A percentile compares a stretch with the other conserved stretches of the same genome.
phyloP scores from a whole-genome alignment of 108 stramenopile genomes.

The Mediolabrus comicus region DNA sequence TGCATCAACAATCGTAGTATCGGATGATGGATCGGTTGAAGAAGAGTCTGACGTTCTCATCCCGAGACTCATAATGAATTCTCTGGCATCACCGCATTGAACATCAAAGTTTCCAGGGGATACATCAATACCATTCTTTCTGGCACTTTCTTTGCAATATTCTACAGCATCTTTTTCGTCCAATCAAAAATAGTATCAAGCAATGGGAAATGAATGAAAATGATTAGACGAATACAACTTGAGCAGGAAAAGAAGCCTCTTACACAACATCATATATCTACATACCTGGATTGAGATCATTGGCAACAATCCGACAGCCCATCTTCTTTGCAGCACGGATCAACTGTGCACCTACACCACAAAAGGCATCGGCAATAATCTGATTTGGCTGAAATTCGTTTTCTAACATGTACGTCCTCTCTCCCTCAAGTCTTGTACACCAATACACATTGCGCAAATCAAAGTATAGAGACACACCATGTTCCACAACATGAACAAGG shows the following conservation, averaged over 20 bases:
- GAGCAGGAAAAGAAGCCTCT: not conserved
- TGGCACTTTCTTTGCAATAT: conserved; percentile 51
- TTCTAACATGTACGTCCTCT: conserved; percentile 77
- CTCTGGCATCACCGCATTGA: conserved; percentile 73
- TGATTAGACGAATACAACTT: not conserved
- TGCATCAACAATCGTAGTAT: not conserved
- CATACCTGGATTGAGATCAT: conserved; percentile 86
- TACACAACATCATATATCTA: too few species aligned
- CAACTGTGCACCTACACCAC: conserved; percentile 95
- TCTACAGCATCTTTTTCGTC: conserved; percentile 47
- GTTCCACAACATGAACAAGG: conserved; percentile 72
- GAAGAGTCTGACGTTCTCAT: conserved; percentile 5
- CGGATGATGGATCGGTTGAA: conserved; percentile 8
- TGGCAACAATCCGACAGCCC: conserved; percentile 67
- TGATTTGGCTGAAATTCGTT: conserved; percentile 50
- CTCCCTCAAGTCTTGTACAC: conserved; percentile 87
- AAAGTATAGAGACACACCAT: conserved; percentile 76
- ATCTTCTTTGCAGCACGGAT: conserved; percentile 62
- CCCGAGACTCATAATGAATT: conserved; percentile 77
- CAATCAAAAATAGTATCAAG: not conserved
- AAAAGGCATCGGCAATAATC: conserved; percentile 91
- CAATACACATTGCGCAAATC: conserved; percentile 95
- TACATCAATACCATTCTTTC: conserved; percentile 41
- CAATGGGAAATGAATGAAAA: too few species aligned
- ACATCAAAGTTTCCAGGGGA: conserved; percentile 17